Evolutionary conservation across 257 asterid genomes (phyloP), one percentile per base, ranked within the genome.

Genomic region (Plantago major): DNA sequence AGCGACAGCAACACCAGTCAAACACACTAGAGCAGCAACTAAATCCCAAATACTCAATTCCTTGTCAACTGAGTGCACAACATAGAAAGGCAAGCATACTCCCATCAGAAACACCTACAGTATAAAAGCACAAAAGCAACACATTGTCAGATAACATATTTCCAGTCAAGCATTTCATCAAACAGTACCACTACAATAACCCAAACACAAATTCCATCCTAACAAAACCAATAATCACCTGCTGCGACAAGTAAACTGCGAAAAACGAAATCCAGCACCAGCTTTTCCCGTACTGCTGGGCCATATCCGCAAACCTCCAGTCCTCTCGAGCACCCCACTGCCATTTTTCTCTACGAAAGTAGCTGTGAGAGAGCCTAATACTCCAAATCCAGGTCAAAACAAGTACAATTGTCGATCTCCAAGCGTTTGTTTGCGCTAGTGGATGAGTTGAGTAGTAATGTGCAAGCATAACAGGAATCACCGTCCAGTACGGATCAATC

Each of bases 191-290:
- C 26, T 22, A 22, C 26, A 22, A 22, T 22, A 22, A 19, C 1
- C 33, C 45, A 68, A 64, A 11, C 1, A 3, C 12, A 33, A 50
- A 42, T 13, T 15, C 4, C n/a, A n/a, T n/a, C n/a, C n/a, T n/a
- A n/a, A n/a, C n/a, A n/a, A n/a, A 19, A 55, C 28, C 12, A 55
- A 8, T 11, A 55, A 42, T 74, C 38, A 88, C 99, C 93, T 89
- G 99, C 73, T 92, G 97, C 53, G 95, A 69, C 26, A 77, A 42
- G 69, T 92, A 92, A 62, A 92, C 74, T 16, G 92, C 82, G 60
- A 92, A 92, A 78, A 92, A 81, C 17, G 99, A 92, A 58, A 83
- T 53, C 99, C 99, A 89, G 97, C 99, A 92, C 97, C 97, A 92
- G 59, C 72, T 66, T 15, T 73, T 59, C 16, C 95, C 91, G 15